These are phyloP conservation scores for Avena insularis DNA, from an alignment of 176 grass and related monocot genomes.

Conservation along the genomic window DNA sequence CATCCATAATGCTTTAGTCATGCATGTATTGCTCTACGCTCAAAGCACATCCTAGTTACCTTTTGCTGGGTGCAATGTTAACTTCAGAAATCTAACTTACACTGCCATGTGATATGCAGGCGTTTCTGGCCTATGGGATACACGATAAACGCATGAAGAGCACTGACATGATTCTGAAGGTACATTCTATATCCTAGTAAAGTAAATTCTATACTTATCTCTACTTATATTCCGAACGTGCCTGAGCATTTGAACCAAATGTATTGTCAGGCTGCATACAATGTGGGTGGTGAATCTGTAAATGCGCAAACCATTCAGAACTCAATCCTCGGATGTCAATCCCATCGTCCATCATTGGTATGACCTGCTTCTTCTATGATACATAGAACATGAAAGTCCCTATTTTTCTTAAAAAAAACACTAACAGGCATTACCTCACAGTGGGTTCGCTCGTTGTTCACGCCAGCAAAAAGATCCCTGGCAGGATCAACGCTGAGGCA, in stretches of 20 bases:
- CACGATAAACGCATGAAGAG: constrained; percentile 76
- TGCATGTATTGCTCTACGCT: constrained; percentile 73
- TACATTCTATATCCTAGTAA: constrained; percentile 21
- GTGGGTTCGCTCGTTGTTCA: constrained; percentile 70
- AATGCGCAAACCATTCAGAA: constrained; percentile 84
- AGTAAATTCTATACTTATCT: not conserved
- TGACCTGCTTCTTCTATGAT: constrained; percentile 7
- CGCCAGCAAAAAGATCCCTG: constrained; percentile 54
- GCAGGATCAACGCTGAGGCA: constrained; percentile 56
- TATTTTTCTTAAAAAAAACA: too few species aligned
- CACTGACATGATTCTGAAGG: constrained; percentile 87
- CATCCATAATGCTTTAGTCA: constrained; percentile 82
- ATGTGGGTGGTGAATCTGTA: constrained; percentile 88
- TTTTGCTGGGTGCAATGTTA: not conserved
- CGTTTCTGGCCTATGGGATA: constrained; percentile 79
- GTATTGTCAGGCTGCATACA: constrained; percentile 74
- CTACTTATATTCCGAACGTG: constrained; percentile 7
- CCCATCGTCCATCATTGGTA: constrained; percentile 91
- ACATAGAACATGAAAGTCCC: not conserved
- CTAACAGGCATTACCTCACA: constrained; percentile 37
- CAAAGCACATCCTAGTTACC: not conserved
- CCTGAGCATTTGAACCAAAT: constrained; percentile 28
- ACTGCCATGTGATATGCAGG: constrained; percentile 50
- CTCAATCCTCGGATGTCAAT: constrained; percentile 90
- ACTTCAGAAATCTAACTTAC: constrained; percentile 29